Base-by-base conservation (phyloP, 306 rosid species). In the Gastrolobium villosum region DNA sequence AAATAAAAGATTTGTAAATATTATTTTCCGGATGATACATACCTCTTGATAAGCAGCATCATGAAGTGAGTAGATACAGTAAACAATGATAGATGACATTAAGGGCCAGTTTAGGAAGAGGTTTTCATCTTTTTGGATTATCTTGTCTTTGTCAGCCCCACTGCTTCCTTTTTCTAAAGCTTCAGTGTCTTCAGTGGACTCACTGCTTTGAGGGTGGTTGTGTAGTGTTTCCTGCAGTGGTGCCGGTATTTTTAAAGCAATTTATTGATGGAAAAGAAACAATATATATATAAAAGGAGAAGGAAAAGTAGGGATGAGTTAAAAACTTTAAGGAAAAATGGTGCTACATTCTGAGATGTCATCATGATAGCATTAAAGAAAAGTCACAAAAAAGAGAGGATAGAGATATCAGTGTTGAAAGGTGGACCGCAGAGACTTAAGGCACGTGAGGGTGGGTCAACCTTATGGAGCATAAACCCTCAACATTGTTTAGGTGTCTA, bases 1-100 rank as follows among this genome's bases (percentile, higher is more conserved):
- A 20, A 20, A 20, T 20, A 20, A 20, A 20, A 20, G 0, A 0
- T 20, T 20, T 20, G 1, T 20, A 20, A 20, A 20, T 20, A 20
- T 20, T 0, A 20, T 1, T 20, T 20, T 20, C 1, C 26, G 0
- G 26, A 20, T 20, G 26, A 20, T 20, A 20, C 1, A 35, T 81
- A 90, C 96, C 93, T 88, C 96, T 43, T 79, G 69, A 59, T 81
- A 90, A 59, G 93, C 93, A 85, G 87, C 82, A 79, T 87, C 90
- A 79, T 88, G 90, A 70, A 90, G 93, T 63, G 96, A 85, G 83
- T 87, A 74, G 10, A 85, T 35, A 70, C 90, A 88, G 62, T 87
- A 88, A 79, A 82, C 81, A 43, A 88, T 66, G 81, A 88, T 84
- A 32, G 93, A 53, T 74, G 93, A 87, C 90, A 90, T 90, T 57